phyloP scores from a whole-genome alignment of 202 grass and related monocot species.

The Carex sylvatica region DNA sequence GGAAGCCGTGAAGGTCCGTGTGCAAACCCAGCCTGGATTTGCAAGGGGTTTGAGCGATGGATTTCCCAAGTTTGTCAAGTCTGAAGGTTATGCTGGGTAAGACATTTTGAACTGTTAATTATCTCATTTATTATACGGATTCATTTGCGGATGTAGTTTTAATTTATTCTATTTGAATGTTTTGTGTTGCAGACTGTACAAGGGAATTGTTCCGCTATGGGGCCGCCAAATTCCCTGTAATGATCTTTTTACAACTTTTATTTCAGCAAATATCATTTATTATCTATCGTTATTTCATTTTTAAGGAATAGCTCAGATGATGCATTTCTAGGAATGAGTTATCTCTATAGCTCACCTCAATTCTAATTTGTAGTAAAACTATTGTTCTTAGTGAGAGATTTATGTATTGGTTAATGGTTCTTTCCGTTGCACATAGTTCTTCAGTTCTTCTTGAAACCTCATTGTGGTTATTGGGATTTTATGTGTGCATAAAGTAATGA shows the following conservation, averaged over 20 bases:
- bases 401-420: background rate
- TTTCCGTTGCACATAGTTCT: conserved; percentile 29
- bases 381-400: background rate
- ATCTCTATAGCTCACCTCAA: background rate
- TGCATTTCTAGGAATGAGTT: background rate
- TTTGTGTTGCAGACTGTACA: conserved; percentile 57
- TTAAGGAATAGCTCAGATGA: background rate
- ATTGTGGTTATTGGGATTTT: conserved; percentile 32
- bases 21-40: conserved; percentile 94
- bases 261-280: background rate
- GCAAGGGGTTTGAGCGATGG: conserved; percentile 85
- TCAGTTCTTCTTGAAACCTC: conserved; percentile 23
- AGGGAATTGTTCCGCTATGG: conserved; percentile 89
- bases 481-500: conserved; percentile 33
- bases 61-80: conserved; percentile 76
- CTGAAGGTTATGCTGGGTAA: conserved; percentile 84
- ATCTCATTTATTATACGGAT: background rate
- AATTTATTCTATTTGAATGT: background rate
- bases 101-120: conserved; percentile 8
- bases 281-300: background rate
- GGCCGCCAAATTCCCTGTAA: conserved; percentile 97
- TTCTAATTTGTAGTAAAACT: background rate
- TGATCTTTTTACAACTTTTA: conserved; percentile 14
- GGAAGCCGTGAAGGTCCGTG: conserved; percentile 94
- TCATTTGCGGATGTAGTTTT: background rate